phyloP scores from a whole-genome alignment of 371 early-diverging fungal species.

The Funneliformis caledonium region DNA sequence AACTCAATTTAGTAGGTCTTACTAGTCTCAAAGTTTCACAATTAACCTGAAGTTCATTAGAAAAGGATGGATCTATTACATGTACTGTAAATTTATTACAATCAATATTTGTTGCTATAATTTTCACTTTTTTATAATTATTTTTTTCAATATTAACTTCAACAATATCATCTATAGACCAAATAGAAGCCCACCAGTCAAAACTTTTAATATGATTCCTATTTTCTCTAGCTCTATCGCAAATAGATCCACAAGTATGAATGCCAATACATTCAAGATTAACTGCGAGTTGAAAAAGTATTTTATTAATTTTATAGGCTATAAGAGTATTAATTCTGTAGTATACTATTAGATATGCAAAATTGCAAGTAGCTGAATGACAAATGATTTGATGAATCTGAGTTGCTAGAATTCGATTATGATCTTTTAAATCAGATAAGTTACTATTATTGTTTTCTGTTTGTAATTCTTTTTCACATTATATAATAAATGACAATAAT shows the following conservation, averaged over 20 bases:
- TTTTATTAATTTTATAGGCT: neutral
- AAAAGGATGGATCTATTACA: neutral
- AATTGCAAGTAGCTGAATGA: neutral
- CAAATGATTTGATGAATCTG: neutral
- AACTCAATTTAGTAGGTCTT: too few species aligned
- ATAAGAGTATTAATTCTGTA: neutral
- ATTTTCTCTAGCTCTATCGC: slow-evolving; percentile 4
- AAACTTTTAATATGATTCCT: slow-evolving; percentile 12
- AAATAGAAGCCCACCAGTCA: neutral
- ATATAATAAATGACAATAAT: neutral
- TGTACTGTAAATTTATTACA: neutral
- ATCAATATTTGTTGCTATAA: neutral
- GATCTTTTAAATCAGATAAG: neutral
- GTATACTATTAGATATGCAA: neutral
- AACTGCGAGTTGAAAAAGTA: neutral
- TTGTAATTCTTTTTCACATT: neutral
- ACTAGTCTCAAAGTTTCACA: too few species aligned
- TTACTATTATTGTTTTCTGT: neutral
- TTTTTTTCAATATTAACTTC: slow-evolving; percentile 4
- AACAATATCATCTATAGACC: neutral
- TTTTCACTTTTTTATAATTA: neutral
- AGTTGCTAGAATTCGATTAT: neutral
- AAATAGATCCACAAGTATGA: neutral
- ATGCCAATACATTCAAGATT: neutral
- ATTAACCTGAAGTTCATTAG: too few species aligned